Conservation (phyloP, 345 rosid genomes). For the Ceriops tagal region DNA sequence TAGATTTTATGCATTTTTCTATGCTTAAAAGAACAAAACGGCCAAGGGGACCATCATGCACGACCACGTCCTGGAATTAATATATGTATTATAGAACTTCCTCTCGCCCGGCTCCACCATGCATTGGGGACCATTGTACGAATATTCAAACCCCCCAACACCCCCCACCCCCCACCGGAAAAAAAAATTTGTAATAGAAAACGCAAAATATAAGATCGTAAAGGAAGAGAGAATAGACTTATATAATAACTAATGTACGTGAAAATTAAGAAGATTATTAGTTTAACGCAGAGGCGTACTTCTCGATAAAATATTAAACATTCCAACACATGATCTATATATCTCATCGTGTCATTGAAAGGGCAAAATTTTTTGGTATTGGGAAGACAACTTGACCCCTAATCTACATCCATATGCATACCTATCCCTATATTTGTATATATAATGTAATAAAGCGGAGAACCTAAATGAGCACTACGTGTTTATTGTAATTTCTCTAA, state of each 20-base stretch:
- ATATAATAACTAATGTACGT: neutral
- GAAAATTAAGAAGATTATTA: neutral
- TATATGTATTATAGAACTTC: neutral
- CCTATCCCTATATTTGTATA: neutral
- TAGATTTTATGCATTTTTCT: slow-evolving; percentile 8
- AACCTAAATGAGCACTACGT: too few relatives aligned
- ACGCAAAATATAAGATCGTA: neutral
- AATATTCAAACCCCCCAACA: neutral
- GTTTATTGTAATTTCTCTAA: too few relatives aligned
- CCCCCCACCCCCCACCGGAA: too few relatives aligned
- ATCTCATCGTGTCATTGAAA: slow-evolving; percentile 11
- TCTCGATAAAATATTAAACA: slow-evolving; percentile 14
- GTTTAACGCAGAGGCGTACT: slow-evolving; percentile 3
- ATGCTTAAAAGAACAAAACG: neutral
- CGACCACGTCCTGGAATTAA: neutral
- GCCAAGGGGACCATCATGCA: slow-evolving; percentile 33
- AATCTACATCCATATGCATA: slow-evolving; percentile 2
- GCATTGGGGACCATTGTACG: slow-evolving; percentile 30
- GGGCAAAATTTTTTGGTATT: neutral
- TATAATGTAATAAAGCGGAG: neutral
- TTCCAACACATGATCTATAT: slow-evolving; percentile 10
- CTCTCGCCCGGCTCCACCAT: neutral
- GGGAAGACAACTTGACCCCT: slow-evolving; percentile 21
- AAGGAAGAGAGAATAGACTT: neutral
- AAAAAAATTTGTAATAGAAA: neutral